Percentiles rank a stretch among this genome's conserved stretches.
Evolutionary conservation across 129 eudicot genomes (phyloP).

Genomic region (Apium graveolens): DNA sequence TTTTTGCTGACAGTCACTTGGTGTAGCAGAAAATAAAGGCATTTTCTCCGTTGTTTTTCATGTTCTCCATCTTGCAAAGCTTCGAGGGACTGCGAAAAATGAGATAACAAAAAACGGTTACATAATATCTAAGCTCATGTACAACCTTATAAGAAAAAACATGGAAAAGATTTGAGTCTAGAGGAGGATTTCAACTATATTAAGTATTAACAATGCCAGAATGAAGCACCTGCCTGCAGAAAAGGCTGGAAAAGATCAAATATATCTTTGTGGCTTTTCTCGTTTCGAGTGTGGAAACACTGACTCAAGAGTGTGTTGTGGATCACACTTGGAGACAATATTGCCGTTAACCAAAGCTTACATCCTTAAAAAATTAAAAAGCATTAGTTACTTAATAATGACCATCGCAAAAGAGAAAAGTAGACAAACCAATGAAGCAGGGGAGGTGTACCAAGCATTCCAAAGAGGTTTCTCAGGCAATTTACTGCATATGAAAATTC

Average conservation of each 20-base stretch:
- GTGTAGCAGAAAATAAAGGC: conserved; percentile 83
- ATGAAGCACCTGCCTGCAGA: conserved; percentile 56
- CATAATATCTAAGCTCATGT: conserved; percentile 7
- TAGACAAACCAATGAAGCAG: background rate
- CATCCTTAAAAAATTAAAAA: conserved; percentile 43
- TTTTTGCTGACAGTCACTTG: conserved; percentile 97
- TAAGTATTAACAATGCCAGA: conserved; percentile 11
- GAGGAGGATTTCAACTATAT: conserved; percentile 11
- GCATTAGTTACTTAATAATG: background rate
- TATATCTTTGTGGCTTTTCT: conserved; percentile 93
- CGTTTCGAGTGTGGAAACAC: conserved; percentile 91
- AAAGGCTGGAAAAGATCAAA: conserved; percentile 91
- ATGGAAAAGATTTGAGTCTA: conserved; percentile 4
- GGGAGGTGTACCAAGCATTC: conserved; percentile 70
- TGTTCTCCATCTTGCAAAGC: conserved; percentile 96
- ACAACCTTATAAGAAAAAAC: background rate
- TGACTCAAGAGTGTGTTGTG: conserved; percentile 84
- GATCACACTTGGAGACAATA: conserved; percentile 89
- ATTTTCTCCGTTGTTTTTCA: conserved; percentile 77
- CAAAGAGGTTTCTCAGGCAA: conserved; percentile 78
- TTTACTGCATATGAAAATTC: conserved; percentile 92
- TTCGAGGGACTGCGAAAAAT: conserved; percentile 73
- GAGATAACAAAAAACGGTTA: conserved; percentile 8
- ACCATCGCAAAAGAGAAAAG: background rate
- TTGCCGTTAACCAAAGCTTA: conserved; percentile 86